Evolutionary conservation across 1,284 basidiomycete species (phyloP).

Genomic region (Sanghuangporus baumii): DNA sequence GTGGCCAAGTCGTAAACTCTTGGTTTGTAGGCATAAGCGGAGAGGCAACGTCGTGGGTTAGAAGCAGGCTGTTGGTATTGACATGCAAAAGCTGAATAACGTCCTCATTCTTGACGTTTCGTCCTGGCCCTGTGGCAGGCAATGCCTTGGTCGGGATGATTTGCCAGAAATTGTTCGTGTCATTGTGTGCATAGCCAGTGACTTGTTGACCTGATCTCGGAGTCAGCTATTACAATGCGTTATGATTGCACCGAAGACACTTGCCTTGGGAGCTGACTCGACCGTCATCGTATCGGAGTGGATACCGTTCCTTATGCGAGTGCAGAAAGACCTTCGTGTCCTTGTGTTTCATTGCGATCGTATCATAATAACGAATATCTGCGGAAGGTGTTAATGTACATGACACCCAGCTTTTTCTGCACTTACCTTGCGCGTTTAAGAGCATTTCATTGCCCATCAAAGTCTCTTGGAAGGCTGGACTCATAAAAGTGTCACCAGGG

Average conservation of each 20-base stretch:
- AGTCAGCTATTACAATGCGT: neutral
- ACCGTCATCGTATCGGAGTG: conserved; percentile 93
- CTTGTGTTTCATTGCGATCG: conserved; percentile 84
- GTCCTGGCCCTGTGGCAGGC: conserved; percentile 83
- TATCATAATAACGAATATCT: conserved; percentile 95
- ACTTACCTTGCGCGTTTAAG: conserved; percentile 79
- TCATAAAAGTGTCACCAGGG: conserved; percentile 96
- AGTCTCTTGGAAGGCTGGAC: conserved; percentile 96
- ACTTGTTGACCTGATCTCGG: conserved; percentile 81
- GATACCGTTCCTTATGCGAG: conserved; percentile 88
- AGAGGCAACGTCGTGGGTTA: conserved; percentile 97
- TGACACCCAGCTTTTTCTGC: neutral
- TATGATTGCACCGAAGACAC: conserved; percentile 6
- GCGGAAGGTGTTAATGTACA: conserved; percentile 15
- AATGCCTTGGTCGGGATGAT: conserved; percentile 90
- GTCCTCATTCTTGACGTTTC: conserved; percentile 86
- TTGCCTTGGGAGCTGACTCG: conserved; percentile 90
- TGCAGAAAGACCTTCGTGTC: conserved; percentile 92
- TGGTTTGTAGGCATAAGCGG: conserved; percentile 97
- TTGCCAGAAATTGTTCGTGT: conserved; percentile 95
- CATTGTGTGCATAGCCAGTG: conserved; percentile 92
- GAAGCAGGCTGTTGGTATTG: conserved; percentile 75
- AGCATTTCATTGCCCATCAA: conserved; percentile 89
- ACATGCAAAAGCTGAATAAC: conserved; percentile 87
- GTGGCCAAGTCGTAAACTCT: conserved; percentile 90